Conservation (phyloP, 208 protist species). For the Crithidia acanthocephali region DNA sequence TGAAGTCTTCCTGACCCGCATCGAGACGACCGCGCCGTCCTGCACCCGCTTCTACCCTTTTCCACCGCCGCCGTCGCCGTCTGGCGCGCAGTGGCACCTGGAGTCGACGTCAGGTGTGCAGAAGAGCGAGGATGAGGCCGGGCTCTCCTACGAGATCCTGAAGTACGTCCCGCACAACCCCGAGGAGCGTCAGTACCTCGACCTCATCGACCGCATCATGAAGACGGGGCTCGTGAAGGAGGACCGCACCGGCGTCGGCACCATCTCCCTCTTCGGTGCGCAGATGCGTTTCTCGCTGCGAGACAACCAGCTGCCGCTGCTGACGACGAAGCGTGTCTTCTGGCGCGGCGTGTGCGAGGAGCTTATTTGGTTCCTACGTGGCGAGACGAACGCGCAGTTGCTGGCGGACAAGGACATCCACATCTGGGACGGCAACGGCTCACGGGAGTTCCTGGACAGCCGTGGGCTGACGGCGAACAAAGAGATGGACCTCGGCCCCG, state of each 20-base stretch:
- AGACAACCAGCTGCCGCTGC: slow-evolving; percentile 93
- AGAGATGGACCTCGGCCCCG: slow-evolving; percentile 97
- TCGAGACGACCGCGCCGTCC: slow-evolving; percentile 36
- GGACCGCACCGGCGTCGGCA: slow-evolving; percentile 98
- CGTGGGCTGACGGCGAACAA: slow-evolving; percentile 92
- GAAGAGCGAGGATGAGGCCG: slow-evolving; percentile 32
- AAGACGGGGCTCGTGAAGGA: slow-evolving; percentile 70
- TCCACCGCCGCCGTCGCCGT: slow-evolving; percentile 22
- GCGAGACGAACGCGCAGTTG: slow-evolving; percentile 95
- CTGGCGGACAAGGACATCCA: slow-evolving; percentile 93
- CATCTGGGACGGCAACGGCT: slow-evolving; percentile 99
- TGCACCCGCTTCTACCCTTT: slow-evolving; percentile 79
- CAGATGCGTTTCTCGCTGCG: slow-evolving; percentile 97
- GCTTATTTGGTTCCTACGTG: slow-evolving; percentile 98
- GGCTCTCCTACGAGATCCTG: slow-evolving; percentile 59
- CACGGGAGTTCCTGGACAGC: slow-evolving; percentile 95
- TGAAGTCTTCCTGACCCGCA: slow-evolving; percentile 72
- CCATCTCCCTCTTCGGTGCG: slow-evolving; percentile 95
- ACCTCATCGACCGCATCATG: slow-evolving; percentile 88
- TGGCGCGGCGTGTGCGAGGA: slow-evolving; percentile 98
- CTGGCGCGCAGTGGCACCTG: slow-evolving; percentile 40
- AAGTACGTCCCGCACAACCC: slow-evolving; percentile 83
- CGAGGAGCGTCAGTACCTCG: slow-evolving; percentile 95
- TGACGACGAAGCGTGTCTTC: slow-evolving; percentile 99
- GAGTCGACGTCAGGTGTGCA: slow-evolving; percentile 42